These are phyloP conservation scores for Macrolepiota albuminosa DNA, from an alignment of 768 basidiomycete genomes.

Conservation along the genomic window DNA sequence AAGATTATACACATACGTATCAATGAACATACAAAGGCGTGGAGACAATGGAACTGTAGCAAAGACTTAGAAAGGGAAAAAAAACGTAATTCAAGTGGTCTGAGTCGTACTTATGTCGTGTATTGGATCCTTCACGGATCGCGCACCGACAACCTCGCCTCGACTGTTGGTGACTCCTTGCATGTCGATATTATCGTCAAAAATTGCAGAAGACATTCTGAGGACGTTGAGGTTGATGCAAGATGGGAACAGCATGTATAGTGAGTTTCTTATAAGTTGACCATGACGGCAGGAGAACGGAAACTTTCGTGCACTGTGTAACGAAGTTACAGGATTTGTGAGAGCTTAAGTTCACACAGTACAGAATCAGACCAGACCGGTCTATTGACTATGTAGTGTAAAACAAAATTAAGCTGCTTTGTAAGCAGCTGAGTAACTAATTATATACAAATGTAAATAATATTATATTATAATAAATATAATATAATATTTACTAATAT, in stretches of 20 bases:
- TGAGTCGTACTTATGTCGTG: slow-evolving; percentile 5
- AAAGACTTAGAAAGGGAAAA: neutral
- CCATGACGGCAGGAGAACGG: neutral
- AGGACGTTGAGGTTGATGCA: neutral
- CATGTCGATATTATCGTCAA: neutral
- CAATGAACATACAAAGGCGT: slow-evolving; percentile 45
- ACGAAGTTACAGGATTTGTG: no score
- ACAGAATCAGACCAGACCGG: no score
- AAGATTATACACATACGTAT: slow-evolving; percentile 48
- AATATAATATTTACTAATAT: no score
- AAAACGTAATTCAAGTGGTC: neutral
- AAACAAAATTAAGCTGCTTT: no score
- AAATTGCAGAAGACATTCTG: neutral
- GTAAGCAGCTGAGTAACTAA: no score
- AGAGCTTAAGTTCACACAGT: no score
- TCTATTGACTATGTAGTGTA: no score
- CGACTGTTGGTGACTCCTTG: neutral
- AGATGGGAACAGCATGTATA: neutral
- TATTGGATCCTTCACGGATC: neutral
- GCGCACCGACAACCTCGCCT: neutral
- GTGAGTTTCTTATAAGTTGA: neutral
- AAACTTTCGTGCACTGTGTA: neutral
- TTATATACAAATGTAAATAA: no score
- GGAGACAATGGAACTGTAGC: slow-evolving; percentile 32
- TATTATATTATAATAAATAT: no score